Percentiles rank a stretch among this genome's conserved stretches.
Conservation (phyloP, 805 yeast genomes). For the Zygosaccharomyces rouxii region DNA sequence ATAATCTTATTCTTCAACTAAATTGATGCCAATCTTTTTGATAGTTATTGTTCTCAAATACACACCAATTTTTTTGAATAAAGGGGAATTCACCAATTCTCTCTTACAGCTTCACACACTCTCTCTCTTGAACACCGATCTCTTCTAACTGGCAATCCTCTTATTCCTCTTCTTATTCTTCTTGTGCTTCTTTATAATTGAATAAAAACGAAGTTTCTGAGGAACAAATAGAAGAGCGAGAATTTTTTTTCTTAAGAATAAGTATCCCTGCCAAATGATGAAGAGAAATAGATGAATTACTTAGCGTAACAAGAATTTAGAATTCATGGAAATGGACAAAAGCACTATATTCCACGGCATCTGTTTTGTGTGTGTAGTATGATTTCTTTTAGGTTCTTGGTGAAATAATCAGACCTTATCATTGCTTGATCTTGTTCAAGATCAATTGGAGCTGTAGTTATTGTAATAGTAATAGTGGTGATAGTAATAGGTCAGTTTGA, state of each 20-base stretch:
- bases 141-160: not conserved
- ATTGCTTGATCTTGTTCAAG: too few species aligned
- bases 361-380: too few species aligned
- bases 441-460: too few species aligned
- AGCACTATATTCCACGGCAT: too few species aligned
- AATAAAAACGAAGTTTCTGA: slow-evolving; percentile 6
- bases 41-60: not conserved
- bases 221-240: slow-evolving; percentile 10
- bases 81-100: not conserved
- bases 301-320: not conserved
- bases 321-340: too few species aligned
- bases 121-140: not conserved
- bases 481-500: too few species aligned
- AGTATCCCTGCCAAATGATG: not conserved
- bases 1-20: not conserved
- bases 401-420: too few species aligned
- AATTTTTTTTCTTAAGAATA: slow-evolving; percentile 6
- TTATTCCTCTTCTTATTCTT: not conserved
- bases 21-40: not conserved
- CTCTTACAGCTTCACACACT: not conserved
- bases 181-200: slow-evolving; percentile 2
- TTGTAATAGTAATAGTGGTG: too few species aligned
- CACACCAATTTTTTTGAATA: not conserved
- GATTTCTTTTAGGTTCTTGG: too few species aligned
- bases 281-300: not conserved